Percentiles rank a stretch among this genome's conserved stretches.
Evolutionary conservation across 768 basidiomycete species (phyloP).

Genomic region (Macrolepiota fuliginosa): DNA sequence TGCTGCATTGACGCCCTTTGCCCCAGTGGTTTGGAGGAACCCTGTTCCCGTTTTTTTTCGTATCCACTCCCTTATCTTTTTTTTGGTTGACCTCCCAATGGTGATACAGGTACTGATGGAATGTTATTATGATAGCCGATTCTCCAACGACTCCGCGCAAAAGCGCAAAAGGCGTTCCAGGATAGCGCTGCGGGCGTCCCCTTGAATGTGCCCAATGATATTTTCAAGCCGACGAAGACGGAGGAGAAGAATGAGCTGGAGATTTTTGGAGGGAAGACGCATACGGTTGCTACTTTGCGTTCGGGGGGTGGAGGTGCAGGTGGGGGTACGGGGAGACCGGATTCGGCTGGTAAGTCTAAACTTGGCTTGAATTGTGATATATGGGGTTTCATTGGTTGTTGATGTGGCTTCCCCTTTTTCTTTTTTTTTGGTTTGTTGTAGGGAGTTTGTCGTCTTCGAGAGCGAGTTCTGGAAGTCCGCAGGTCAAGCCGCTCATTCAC

Average conservation of each 20-base stretch:
- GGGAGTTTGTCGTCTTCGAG: background rate
- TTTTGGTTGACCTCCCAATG: background rate
- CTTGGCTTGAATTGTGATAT: background rate
- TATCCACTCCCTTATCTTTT: background rate
- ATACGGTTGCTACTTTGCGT: slow-evolving; percentile 49
- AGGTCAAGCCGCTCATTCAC: background rate
- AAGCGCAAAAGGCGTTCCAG: slow-evolving; percentile 54
- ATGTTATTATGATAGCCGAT: slow-evolving; percentile 48
- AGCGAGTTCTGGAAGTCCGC: background rate
- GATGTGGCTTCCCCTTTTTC: background rate
- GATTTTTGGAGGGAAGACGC: slow-evolving; percentile 75
- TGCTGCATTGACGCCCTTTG: too few relatives aligned
- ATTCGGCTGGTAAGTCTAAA: background rate
- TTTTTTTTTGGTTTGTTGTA: background rate
- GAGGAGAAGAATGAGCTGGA: slow-evolving; percentile 64
- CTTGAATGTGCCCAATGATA: slow-evolving; percentile 47
- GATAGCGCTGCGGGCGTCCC: slow-evolving; percentile 47
- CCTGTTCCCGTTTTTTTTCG: background rate
- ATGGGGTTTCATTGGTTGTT: background rate
- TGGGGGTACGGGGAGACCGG: slow-evolving; percentile 20
- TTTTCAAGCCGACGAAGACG: slow-evolving; percentile 49
- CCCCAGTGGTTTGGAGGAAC: too few relatives aligned
- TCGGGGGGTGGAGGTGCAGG: background rate
- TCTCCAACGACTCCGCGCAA: slow-evolving; percentile 54
- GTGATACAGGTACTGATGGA: background rate